Conservation (phyloP, 257 asterid species). For the Anisodus tanguticus region DNA sequence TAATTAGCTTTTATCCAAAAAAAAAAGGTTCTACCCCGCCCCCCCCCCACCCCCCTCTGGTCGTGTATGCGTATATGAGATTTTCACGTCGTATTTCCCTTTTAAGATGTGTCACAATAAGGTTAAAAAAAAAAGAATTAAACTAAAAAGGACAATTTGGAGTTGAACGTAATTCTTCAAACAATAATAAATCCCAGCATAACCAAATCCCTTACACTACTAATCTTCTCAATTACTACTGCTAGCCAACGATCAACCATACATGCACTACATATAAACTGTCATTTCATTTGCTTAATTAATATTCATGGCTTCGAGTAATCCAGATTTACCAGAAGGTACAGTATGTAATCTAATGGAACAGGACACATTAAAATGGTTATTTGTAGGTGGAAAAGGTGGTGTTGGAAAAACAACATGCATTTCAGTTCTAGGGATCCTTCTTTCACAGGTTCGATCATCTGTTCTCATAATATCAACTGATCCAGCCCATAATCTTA, state of each 20-base stretch:
- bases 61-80: no score
- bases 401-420: conserved; percentile 96
- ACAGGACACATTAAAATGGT: conserved; percentile 85
- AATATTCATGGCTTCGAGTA: background rate
- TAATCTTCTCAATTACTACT: background rate
- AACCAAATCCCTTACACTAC: background rate
- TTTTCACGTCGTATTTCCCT: no score
- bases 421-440: conserved; percentile 73
- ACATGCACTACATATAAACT: no score
- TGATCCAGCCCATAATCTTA: no score
- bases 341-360: conserved; percentile 71
- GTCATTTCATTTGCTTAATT: background rate
- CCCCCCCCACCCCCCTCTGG: no score
- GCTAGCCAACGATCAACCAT: background rate
- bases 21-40: no score
- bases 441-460: conserved; percentile 67
- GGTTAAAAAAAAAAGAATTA: no score
- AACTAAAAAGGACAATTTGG: no score
- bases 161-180: no score
- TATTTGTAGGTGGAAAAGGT: conserved; percentile 94
- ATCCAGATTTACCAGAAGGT: conserved; percentile 66
- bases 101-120: no score
- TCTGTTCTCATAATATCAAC: conserved; percentile 82
- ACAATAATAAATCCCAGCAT: no score
- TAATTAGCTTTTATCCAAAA: no score